Evolutionary conservation across 257 asterid species (phyloP).

Genomic region (Ligustrum vulgare): DNA sequence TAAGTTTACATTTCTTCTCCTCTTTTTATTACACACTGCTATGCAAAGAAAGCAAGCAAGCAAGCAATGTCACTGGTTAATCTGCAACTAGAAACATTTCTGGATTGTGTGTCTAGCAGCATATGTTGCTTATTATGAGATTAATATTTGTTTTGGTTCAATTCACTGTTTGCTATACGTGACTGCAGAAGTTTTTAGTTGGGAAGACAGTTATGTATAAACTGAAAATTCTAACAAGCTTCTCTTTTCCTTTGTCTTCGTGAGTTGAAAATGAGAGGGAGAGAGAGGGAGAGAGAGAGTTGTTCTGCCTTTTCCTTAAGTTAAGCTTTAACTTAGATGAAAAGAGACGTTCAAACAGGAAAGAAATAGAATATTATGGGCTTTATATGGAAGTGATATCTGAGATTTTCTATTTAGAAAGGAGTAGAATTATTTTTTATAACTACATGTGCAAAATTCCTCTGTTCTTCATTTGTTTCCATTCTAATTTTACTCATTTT

Average conservation of each 20-base stretch:
- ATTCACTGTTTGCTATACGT: not conserved
- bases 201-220: not conserved
- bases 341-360: not conserved
- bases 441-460: not conserved
- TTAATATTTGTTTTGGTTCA: not conserved
- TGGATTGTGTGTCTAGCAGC: not conserved
- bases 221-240: not conserved
- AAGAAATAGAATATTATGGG: not conserved
- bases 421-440: not conserved
- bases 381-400: slow-evolving; percentile 4
- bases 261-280: slow-evolving; percentile 6
- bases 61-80: not conserved
- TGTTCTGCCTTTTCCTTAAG: not conserved
- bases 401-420: not conserved
- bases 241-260: not conserved
- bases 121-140: slow-evolving; percentile 11
- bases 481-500: not conserved
- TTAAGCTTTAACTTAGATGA: not conserved
- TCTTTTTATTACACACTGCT: not conserved
- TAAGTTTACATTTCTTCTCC: not conserved
- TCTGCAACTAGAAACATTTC: not conserved
- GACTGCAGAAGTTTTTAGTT: not conserved
- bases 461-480: slow-evolving; percentile 1
- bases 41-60: not conserved
- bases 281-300: not conserved